phyloP scores from a whole-genome alignment of 257 asterid species.

The Plantago ovata region DNA sequence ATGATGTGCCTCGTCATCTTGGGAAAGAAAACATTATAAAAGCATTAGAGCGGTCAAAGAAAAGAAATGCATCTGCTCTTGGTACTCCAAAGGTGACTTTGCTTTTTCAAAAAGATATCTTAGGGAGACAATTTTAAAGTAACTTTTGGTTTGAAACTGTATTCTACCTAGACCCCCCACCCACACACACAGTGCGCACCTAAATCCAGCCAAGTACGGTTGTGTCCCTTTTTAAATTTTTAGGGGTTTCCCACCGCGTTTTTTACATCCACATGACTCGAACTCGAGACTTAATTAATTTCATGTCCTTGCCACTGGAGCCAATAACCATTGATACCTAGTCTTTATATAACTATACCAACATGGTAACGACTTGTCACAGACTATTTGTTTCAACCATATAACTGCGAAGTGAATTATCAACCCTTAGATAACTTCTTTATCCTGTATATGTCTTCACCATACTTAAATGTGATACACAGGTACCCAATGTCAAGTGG shows the following conservation, averaged over 20 bases:
- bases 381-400: conserved; percentile 10
- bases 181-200: too few relatives aligned
- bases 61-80: conserved; percentile 90
- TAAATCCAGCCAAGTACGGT: too few relatives aligned
- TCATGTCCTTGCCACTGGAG: too few relatives aligned
- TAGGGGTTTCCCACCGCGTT: too few relatives aligned
- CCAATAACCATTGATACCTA: too few relatives aligned
- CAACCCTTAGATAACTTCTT: not conserved
- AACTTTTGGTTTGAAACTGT: conserved; percentile 5
- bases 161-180: conserved; percentile 8
- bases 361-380: not conserved
- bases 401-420: not conserved
- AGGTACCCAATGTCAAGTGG: conserved; percentile 95
- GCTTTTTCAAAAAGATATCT: too few relatives aligned
- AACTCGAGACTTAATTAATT: too few relatives aligned
- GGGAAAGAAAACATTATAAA: conserved; percentile 72
- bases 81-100: conserved; percentile 90
- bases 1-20: conserved; percentile 32
- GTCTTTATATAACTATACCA: not conserved
- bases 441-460: conserved; percentile 9
- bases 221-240: too few relatives aligned
- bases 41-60: conserved; percentile 89
- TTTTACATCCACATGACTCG: too few relatives aligned
- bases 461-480: conserved; percentile 24
- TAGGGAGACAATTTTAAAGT: not conserved